phyloP scores from a whole-genome alignment of 805 yeast species.

The Hyphopichia homilentoma region DNA sequence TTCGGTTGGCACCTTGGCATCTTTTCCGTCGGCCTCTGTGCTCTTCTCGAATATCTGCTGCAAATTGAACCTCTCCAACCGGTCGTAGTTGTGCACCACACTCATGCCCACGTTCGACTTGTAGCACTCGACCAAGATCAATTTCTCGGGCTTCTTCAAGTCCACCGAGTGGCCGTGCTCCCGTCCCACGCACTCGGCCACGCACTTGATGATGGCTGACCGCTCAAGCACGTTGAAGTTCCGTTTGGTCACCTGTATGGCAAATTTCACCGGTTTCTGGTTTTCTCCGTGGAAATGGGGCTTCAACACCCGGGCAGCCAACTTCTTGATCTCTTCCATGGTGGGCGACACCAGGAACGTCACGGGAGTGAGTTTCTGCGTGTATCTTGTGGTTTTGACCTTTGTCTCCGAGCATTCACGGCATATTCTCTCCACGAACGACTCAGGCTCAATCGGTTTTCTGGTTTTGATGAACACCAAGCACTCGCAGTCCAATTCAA shows the following conservation, averaged over 20 bases:
- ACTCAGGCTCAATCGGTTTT: conserved; percentile 75
- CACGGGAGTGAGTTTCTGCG: conserved; percentile 80
- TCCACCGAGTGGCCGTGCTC: conserved; percentile 75
- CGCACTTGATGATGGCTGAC: conserved; percentile 65
- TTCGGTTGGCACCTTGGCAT: conserved; percentile 1
- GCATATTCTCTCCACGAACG: conserved; percentile 63
- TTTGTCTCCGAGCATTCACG: conserved; percentile 50
- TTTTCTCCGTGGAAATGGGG: conserved; percentile 60
- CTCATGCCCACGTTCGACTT: conserved; percentile 86
- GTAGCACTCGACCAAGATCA: conserved; percentile 83
- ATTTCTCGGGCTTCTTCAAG: conserved; percentile 70
- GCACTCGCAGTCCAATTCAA: conserved; percentile 75
- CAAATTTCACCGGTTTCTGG: conserved; percentile 53
- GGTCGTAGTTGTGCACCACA: conserved; percentile 65
- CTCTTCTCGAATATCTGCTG: conserved; percentile 69
- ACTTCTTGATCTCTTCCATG: conserved; percentile 58
- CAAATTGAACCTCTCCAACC: conserved; percentile 67
- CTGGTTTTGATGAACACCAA: conserved; percentile 80
- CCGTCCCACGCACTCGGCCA: conserved; percentile 70
- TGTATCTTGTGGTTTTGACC: conserved; percentile 61
- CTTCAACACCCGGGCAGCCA: conserved; percentile 56
- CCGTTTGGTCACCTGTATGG: conserved; percentile 76
- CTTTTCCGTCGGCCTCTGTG: conserved; percentile 19
- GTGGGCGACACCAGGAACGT: conserved; percentile 71
- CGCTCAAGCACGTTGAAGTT: conserved; percentile 72